Percentiles rank a stretch among this genome's conserved stretches.
phyloP scores from a whole-genome alignment of 1,284 basidiomycete species.

The Fomitopsis schrenkii region DNA sequence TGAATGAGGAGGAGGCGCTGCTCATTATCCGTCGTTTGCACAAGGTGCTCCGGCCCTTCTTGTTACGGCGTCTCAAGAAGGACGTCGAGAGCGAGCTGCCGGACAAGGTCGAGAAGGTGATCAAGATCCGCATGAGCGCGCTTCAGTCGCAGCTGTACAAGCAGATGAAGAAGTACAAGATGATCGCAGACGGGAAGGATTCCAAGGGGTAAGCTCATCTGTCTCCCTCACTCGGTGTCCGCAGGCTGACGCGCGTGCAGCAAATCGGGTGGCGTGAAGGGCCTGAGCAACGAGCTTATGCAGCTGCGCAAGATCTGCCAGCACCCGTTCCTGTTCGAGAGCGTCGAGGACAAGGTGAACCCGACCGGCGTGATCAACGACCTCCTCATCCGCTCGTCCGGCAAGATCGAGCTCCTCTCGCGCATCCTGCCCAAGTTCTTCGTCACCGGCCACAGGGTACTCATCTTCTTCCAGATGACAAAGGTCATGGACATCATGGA shows the following conservation, averaged over 20 bases:
- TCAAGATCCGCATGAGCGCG: slow-evolving; percentile 97
- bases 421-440: slow-evolving; percentile 96
- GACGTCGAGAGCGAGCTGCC: slow-evolving; percentile 98
- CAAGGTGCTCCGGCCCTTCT: slow-evolving; percentile 97
- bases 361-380: slow-evolving; percentile 81
- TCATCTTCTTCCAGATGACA: slow-evolving; percentile 99
- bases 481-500: slow-evolving; percentile 99
- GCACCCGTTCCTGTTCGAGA: slow-evolving; percentile 94
- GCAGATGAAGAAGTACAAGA: slow-evolving; percentile 97
- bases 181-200: slow-evolving; percentile 88
- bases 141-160: slow-evolving; percentile 95
- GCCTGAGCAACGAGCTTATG: slow-evolving; percentile 97
- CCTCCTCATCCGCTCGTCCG: slow-evolving; percentile 83
- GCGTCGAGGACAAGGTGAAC: slow-evolving; percentile 91
- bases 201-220: slow-evolving; percentile 54
- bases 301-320: slow-evolving; percentile 99
- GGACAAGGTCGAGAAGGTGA: slow-evolving; percentile 99
- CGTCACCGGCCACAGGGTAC: slow-evolving; percentile 86
- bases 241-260: slow-evolving; percentile 29
- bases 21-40: slow-evolving; percentile 98
- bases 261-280: slow-evolving; percentile 76
- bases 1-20: slow-evolving; percentile 99
- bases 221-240: background rate
- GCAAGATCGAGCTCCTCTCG: slow-evolving; percentile 95
- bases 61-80: slow-evolving; percentile 95